Evolutionary conservation across 2,329 filamentous ascomycete genomes (phyloP), one percentile per base, ranked within the genome.

Genomic region (Ophiostoma piceae): DNA sequence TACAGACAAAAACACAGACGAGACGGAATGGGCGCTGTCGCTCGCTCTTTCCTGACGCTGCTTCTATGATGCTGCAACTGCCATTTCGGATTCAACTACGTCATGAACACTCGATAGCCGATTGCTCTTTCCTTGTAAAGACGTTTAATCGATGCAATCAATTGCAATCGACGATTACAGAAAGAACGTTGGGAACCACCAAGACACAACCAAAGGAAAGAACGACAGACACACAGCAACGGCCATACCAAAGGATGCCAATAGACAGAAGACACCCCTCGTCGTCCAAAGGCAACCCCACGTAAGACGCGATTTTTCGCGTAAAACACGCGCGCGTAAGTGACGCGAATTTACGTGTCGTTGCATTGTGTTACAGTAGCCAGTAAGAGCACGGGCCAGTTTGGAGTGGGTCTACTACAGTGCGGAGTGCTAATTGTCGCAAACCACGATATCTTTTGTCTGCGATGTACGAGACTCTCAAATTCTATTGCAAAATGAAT

Each of bases 221-320:
- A 14, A 19, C 57, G 26, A 57, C 14, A 22, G 19, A 54, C n/a
- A 47, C 43, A 47, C 43, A 47, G 43, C 14, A 47, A 26, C 16
- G 19, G 22, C 51, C n/a, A 22, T 51, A 19, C 14, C 43, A 35
- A 35, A 35, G 8, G 35, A 35, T 8, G 3, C 35, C 35, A 35
- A 35, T 2, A 35, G 35, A 35, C 51, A 57, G 22, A 57, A 57
- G 4, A 32, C 54, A 32, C 54, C 57, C 57, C 57, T 62, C 57
- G 57, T 62, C 26, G 57, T 62, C 26, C 57, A 32, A 57, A 62
- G 3, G 57, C 26, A 35, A 62, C 57, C 57, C 57, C 57, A 62
- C 57, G 11, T 19, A 32, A 62, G 57, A 57, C 57, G 57, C 57
- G 57, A 29, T 32, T 62, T 62, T 62, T 62, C 57, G 57, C 57